Percentiles rank a stretch among this genome's conserved stretches.
Evolutionary conservation across 257 asterid genomes (phyloP).

Genomic region (Leonotis leonurus): DNA sequence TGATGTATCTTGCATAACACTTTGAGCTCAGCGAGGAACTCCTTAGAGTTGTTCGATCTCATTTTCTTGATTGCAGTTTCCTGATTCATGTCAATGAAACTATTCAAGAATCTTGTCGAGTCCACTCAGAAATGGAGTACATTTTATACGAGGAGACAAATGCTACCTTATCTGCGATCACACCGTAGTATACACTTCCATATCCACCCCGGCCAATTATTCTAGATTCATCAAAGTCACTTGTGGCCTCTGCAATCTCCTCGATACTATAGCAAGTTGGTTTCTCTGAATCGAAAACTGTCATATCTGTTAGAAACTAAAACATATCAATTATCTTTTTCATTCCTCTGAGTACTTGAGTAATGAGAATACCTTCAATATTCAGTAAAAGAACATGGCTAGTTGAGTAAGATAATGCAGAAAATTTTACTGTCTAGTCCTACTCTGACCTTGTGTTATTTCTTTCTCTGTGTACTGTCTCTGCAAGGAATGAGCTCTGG

Average conservation of each 20-base stretch:
- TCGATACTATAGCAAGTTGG: constrained; percentile 52
- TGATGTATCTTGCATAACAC: constrained; percentile 84
- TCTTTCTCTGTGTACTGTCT: constrained; percentile 30
- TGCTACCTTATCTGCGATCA: constrained; percentile 50
- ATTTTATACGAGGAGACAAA: neutral
- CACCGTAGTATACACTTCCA: constrained; percentile 72
- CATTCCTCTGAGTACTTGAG: too few species aligned
- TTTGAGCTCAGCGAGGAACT: constrained; percentile 77
- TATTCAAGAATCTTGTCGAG: neutral
- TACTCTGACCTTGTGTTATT: constrained; percentile 42
- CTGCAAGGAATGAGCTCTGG: constrained; percentile 32
- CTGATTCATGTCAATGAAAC: constrained; percentile 31
- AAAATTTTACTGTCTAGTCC: neutral
- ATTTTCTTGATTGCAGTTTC: constrained; percentile 82
- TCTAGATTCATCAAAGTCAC: constrained; percentile 53
- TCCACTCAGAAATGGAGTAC: too few species aligned
- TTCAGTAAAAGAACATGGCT: too few species aligned
- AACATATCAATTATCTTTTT: neutral
- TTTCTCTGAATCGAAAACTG: constrained; percentile 63
- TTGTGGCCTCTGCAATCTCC: constrained; percentile 69
- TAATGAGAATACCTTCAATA: too few species aligned
- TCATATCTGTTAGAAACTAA: constrained; percentile 29
- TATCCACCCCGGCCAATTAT: constrained; percentile 79
- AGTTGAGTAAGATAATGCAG: neutral
- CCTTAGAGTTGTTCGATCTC: constrained; percentile 81